Evolutionary conservation across 2,329 filamentous ascomycete species (phyloP).

Genomic region (Alternaria triticimaculans): DNA sequence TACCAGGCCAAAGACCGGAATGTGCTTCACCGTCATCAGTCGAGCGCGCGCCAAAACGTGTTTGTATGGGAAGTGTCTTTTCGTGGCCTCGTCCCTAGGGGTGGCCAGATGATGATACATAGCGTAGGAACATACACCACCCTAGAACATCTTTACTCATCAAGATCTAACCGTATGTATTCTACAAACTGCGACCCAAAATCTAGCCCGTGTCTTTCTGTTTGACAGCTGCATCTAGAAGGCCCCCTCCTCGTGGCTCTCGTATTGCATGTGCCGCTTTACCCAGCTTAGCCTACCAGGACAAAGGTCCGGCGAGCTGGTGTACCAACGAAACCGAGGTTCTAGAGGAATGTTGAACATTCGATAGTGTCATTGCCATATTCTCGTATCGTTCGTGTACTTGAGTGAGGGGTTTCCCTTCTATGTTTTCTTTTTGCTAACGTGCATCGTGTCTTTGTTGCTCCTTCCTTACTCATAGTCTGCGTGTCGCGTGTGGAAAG

Average conservation of each 20-base stretch:
- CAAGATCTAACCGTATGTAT: not conserved
- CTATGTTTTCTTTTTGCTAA: not conserved
- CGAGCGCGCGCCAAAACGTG: not conserved
- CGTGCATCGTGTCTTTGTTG: not conserved
- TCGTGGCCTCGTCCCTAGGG: not conserved
- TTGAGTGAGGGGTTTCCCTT: not conserved
- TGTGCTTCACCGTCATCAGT: not conserved
- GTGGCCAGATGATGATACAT: not conserved
- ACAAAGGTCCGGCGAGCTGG: not conserved
- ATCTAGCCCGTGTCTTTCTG: not conserved
- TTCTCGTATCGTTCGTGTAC: not conserved
- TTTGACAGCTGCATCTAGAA: not conserved
- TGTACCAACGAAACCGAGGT: not conserved
- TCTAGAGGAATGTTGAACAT: not conserved
- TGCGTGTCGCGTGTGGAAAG: not conserved
- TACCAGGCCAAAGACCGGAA: not conserved
- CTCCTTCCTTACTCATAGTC: not conserved
- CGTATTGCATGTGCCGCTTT: not conserved
- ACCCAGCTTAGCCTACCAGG: not conserved
- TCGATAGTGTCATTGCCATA: not conserved
- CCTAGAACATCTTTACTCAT: not conserved
- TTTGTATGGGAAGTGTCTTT: too few species aligned
- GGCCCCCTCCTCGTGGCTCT: not conserved
- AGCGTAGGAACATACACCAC: not conserved
- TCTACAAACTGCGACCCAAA: not conserved